Percentiles rank a stretch among this genome's conserved stretches.
phyloP scores from a whole-genome alignment of 768 basidiomycete genomes.

The Auriscalpium vulgare region DNA sequence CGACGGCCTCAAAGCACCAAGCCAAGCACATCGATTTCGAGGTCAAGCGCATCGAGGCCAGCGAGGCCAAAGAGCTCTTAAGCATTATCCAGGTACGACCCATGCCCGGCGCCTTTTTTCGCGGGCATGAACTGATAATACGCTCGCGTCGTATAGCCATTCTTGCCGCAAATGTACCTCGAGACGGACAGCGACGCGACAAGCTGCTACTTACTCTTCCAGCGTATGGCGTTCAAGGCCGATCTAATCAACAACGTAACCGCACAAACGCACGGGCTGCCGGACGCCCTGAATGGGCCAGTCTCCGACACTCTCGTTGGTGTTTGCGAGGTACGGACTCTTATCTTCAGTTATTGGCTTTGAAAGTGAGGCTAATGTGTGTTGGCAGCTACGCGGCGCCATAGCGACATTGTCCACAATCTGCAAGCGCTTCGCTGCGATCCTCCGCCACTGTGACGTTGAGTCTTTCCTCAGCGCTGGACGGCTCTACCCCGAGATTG shows the following conservation, averaged over 20 bases:
- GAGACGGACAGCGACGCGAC: conserved; percentile 88
- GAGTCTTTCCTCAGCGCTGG: conserved; percentile 84
- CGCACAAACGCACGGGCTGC: conserved; percentile 75
- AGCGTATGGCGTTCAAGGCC: conserved; percentile 76
- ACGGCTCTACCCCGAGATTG: conserved; percentile 74
- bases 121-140: too few relatives aligned
- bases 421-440: conserved; percentile 84
- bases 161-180: conserved; percentile 84
- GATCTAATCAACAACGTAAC: conserved; percentile 81
- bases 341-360: background rate
- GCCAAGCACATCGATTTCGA: conserved; percentile 86
- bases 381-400: conserved; percentile 50
- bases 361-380: background rate
- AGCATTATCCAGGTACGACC: conserved; percentile 66
- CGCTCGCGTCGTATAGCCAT: conserved; percentile 45
- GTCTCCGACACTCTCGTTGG: conserved; percentile 87
- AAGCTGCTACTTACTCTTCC: conserved; percentile 88
- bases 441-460: conserved; percentile 73
- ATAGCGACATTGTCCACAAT: conserved; percentile 73
- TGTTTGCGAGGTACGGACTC: conserved; percentile 71
- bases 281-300: conserved; percentile 73
- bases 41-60: conserved; percentile 75
- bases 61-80: conserved; percentile 73
- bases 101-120: too few relatives aligned
- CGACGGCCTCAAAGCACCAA: conserved; percentile 84